Evolutionary conservation across 179 eudicot species (phyloP).

Genomic region (Spinacia oleracea): DNA sequence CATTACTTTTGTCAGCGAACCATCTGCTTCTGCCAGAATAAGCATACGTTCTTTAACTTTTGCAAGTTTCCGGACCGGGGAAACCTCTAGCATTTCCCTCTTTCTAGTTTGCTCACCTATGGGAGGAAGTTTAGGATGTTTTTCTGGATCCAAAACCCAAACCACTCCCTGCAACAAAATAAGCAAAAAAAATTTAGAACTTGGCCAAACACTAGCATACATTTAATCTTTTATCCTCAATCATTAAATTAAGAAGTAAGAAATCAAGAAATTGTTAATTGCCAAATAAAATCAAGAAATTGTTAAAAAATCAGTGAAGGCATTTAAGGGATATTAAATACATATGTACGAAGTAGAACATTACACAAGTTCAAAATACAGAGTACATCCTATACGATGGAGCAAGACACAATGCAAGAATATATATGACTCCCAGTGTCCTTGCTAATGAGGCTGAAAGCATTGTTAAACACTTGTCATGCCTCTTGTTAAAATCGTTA

Average conservation of each 20-base stretch:
- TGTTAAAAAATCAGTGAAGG: neutral
- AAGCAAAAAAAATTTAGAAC: neutral
- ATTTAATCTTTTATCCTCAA: neutral
- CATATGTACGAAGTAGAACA: too few species aligned
- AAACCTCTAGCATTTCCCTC: constrained; percentile 72
- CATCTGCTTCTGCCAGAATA: constrained; percentile 60
- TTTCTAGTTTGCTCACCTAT: constrained; percentile 50
- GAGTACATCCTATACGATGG: too few species aligned
- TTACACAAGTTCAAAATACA: too few species aligned
- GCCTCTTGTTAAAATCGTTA: too few species aligned
- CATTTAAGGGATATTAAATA: neutral
- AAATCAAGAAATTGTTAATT: neutral
- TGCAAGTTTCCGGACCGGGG: constrained; percentile 68
- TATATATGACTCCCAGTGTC: too few species aligned
- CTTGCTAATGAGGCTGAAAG: too few species aligned
- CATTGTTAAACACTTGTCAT: too few species aligned
- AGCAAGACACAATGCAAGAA: too few species aligned
- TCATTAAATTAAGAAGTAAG: neutral
- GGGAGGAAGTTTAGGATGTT: constrained; percentile 49
- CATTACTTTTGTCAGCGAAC: constrained; percentile 51
- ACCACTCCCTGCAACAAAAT: constrained; percentile 58
- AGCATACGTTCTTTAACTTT: constrained; percentile 68
- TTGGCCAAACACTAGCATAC: neutral
- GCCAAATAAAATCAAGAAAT: too few species aligned
- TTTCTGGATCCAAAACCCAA: constrained; percentile 80